Conservation (phyloP, 331 rosid species). For the Malus hybrid region DNA sequence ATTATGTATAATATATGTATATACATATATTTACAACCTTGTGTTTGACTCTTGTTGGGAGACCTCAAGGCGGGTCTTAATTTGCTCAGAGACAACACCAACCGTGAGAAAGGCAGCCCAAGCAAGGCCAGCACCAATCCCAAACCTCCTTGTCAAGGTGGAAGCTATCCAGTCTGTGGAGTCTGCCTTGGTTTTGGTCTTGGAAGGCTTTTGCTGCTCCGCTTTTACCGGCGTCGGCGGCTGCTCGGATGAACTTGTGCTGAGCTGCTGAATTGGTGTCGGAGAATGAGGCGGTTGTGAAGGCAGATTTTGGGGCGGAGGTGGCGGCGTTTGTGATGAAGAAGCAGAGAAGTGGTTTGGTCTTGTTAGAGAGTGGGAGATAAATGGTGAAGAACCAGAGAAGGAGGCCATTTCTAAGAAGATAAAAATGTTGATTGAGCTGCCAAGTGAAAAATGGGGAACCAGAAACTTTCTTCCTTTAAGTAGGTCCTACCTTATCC, state of each 20-base stretch:
- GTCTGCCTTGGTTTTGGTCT: constrained; percentile 37
- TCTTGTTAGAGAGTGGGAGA: constrained; percentile 55
- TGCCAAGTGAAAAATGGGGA: background rate
- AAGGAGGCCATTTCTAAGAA: constrained; percentile 59
- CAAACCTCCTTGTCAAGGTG: constrained; percentile 71
- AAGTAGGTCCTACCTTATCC: constrained; percentile 58
- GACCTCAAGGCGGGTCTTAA: constrained; percentile 86
- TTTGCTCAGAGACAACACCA: constrained; percentile 86
- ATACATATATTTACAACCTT: constrained; percentile 24
- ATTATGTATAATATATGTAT: background rate
- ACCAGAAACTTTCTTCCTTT: background rate
- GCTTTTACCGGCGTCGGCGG: constrained; percentile 22
- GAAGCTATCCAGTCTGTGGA: constrained; percentile 94
- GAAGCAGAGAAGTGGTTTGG: constrained; percentile 53
- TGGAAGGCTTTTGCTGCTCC: constrained; percentile 31
- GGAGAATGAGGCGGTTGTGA: constrained; percentile 44
- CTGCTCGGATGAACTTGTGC: constrained; percentile 34
- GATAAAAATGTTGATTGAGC: constrained; percentile 11
- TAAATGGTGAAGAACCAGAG: constrained; percentile 55
- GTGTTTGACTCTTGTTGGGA: constrained; percentile 77
- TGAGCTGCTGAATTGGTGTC: constrained; percentile 30
- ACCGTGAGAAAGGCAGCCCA: constrained; percentile 83
- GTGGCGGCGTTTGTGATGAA: constrained; percentile 53
- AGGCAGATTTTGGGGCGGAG: constrained; percentile 39
- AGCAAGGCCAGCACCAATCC: constrained; percentile 94